Conservation (phyloP, 192 early-diverging fungal genomes). For the Coemansia reversa region DNA sequence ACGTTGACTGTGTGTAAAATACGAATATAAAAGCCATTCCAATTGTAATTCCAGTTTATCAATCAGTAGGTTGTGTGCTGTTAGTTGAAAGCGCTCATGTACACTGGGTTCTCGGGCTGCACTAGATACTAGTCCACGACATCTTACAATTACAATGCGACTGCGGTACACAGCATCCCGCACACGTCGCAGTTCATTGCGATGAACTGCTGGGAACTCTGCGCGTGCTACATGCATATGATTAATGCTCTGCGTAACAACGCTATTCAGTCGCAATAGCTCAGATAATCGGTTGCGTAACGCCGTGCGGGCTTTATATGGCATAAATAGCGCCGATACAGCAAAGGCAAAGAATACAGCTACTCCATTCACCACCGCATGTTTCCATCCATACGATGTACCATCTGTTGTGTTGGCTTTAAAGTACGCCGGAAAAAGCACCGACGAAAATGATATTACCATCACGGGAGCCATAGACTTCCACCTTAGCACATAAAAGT, state of each 20-base stretch:
- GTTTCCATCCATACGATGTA: slow-evolving; percentile 38
- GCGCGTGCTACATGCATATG: slow-evolving; percentile 41
- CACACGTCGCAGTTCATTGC: slow-evolving; percentile 19
- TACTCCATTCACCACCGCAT: slow-evolving; percentile 30
- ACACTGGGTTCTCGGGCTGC: slow-evolving; percentile 42
- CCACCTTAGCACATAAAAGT: slow-evolving; percentile 26
- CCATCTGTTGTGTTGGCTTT: not conserved
- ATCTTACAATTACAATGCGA: slow-evolving; percentile 29
- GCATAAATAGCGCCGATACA: slow-evolving; percentile 40
- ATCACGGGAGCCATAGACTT: slow-evolving; percentile 25
- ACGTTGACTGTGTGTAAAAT: slow-evolving; percentile 28
- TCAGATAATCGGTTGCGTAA: slow-evolving; percentile 31
- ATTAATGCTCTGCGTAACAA: slow-evolving; percentile 31
- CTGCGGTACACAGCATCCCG: slow-evolving; percentile 14
- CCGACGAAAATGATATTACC: slow-evolving; percentile 40
- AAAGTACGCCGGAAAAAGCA: slow-evolving; percentile 29
- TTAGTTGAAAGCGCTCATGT: slow-evolving; percentile 33
- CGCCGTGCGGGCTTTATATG: slow-evolving; percentile 44
- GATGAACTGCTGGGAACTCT: slow-evolving; percentile 28
- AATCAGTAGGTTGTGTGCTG: slow-evolving; percentile 28
- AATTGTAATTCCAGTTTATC: slow-evolving; percentile 42
- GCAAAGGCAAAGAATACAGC: slow-evolving; percentile 36
- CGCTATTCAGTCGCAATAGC: slow-evolving; percentile 31
- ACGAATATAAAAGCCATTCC: slow-evolving; percentile 49
- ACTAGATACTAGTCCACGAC: slow-evolving; percentile 20